Conservation (phyloP, 2,329 filamentous ascomycete genomes). For the Didymella glomerata region DNA sequence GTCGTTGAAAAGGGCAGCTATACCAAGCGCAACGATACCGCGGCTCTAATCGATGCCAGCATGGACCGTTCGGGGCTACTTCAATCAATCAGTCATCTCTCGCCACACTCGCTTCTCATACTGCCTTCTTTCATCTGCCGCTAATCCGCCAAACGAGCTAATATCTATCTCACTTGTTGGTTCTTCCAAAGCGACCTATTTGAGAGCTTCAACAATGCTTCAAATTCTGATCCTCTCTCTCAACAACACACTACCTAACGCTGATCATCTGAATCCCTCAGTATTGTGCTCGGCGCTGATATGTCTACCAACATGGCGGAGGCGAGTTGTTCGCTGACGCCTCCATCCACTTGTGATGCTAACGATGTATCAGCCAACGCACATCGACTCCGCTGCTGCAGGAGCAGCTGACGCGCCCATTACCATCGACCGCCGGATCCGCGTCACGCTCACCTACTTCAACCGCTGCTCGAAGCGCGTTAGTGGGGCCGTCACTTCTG, state of each 20-base stretch:
- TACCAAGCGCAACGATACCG: neutral
- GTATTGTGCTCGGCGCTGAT: neutral
- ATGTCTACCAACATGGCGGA: no score
- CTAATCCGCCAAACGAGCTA: neutral
- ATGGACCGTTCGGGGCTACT: neutral
- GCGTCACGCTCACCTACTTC: neutral
- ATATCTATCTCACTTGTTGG: neutral
- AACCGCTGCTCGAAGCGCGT: neutral
- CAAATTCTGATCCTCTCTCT: neutral
- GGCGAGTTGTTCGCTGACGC: neutral
- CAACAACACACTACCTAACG: neutral
- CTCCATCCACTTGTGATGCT: neutral
- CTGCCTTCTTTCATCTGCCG: neutral
- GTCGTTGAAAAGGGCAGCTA: neutral
- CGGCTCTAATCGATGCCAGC: neutral
- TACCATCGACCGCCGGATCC: no score
- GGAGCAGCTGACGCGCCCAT: neutral
- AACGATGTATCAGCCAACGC: neutral
- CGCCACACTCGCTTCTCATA: neutral
- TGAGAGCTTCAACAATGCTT: neutral
- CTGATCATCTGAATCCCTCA: neutral
- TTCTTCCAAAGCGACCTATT: neutral
- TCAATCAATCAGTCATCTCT: neutral
- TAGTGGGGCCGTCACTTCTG: no score
- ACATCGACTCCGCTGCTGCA: neutral